Conservation (phyloP, 768 basidiomycete species). For the Gloeostereum incarnatum region DNA sequence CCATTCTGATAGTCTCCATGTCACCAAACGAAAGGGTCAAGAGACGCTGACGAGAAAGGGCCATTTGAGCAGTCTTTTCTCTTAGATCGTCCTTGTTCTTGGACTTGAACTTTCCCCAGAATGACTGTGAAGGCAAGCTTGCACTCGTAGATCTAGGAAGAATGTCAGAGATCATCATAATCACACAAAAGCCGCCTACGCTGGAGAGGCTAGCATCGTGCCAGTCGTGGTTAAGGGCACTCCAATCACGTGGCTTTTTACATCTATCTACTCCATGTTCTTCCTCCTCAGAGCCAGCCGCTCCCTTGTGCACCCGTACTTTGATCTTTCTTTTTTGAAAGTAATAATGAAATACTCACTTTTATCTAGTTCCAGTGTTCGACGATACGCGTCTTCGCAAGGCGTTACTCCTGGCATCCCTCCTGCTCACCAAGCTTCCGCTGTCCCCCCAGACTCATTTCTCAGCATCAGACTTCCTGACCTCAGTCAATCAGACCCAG, state of each 20-base stretch:
- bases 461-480: slow-evolving; percentile 52
- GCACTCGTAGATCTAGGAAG: slow-evolving; percentile 53
- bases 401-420: slow-evolving; percentile 34
- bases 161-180: slow-evolving; percentile 14
- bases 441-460: slow-evolving; percentile 19
- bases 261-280: too few species aligned
- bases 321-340: slow-evolving; percentile 7
- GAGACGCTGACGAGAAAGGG: slow-evolving; percentile 63
- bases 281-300: too few species aligned
- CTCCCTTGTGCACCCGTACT: too few species aligned
- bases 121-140: slow-evolving; percentile 42
- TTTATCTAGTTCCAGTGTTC: slow-evolving; percentile 43
- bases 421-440: slow-evolving; percentile 18
- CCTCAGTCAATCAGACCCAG: slow-evolving; percentile 30
- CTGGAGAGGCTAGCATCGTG: slow-evolving; percentile 74
- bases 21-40: slow-evolving; percentile 78
- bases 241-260: too few species aligned
- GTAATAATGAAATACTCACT: slow-evolving; percentile 25
- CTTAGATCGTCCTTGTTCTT: slow-evolving; percentile 65
- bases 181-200: slow-evolving; percentile 52
- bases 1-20: slow-evolving; percentile 80
- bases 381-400: slow-evolving; percentile 26
- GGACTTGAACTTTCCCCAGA: slow-evolving; percentile 65
- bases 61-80: slow-evolving; percentile 48
- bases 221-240: too few species aligned